Conservation (phyloP, 1,284 basidiomycete genomes). For the Cryptococcus wingfieldii region DNA sequence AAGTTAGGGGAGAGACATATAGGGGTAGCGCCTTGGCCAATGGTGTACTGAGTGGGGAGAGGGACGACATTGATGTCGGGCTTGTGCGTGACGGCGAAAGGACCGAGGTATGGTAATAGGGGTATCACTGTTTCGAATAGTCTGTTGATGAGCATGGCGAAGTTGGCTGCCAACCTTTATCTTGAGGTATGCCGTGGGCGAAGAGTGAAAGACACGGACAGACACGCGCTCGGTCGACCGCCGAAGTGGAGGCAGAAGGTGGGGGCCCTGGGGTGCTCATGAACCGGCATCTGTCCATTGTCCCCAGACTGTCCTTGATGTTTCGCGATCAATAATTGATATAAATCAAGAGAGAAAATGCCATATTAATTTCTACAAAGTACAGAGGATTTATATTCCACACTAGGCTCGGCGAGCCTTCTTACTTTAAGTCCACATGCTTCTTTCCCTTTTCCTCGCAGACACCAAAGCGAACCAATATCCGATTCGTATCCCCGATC, state of each 20-base stretch:
- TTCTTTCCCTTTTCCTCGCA: too few species aligned
- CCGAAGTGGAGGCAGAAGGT: too few species aligned
- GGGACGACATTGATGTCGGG: not conserved
- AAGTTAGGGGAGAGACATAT: slow-evolving; percentile 8
- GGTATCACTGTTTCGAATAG: not conserved
- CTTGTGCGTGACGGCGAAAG: not conserved
- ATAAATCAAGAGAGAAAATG: too few species aligned
- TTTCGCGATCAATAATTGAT: too few species aligned
- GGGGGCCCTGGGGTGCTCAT: too few species aligned
- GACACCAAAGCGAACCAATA: too few species aligned
- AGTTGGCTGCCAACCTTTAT: not conserved
- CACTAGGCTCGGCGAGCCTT: not conserved
- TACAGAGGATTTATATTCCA: not conserved
- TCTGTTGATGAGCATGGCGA: not conserved
- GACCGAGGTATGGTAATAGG: not conserved
- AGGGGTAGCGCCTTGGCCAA: slow-evolving; percentile 4
- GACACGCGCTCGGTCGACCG: too few species aligned
- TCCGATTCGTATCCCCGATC: not conserved
- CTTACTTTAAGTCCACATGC: not conserved
- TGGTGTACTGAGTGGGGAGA: not conserved
- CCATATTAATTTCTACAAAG: not conserved
- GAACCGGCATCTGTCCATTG: too few species aligned
- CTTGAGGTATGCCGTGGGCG: not conserved
- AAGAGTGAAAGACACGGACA: not conserved
- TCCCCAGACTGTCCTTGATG: too few species aligned